Percentiles rank a stretch among this genome's conserved stretches.
Conservation (phyloP, 495 filamentous ascomycete species). For the Trichoderma virens region DNA sequence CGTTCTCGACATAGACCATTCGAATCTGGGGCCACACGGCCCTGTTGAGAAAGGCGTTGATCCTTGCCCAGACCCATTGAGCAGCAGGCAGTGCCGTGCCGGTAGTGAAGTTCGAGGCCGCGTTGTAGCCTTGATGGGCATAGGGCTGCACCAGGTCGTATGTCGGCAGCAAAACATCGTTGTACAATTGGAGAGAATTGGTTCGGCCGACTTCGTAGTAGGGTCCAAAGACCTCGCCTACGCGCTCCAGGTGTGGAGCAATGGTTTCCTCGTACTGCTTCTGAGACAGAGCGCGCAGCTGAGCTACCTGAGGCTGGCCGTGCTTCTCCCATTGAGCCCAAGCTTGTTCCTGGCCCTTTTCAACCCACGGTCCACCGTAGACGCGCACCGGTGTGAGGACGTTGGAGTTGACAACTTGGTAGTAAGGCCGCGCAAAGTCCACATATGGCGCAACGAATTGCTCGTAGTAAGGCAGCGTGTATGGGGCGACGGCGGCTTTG, state of each 20-base stretch:
- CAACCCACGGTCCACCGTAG: slow-evolving; percentile 69
- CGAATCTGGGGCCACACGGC: slow-evolving; percentile 73
- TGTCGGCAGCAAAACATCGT: slow-evolving; percentile 64
- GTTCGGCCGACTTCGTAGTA: slow-evolving; percentile 61
- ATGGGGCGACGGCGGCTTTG: slow-evolving; percentile 60
- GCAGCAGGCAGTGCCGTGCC: slow-evolving; percentile 68
- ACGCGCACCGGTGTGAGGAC: slow-evolving; percentile 59
- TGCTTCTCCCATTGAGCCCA: slow-evolving; percentile 69
- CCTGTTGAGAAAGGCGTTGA: slow-evolving; percentile 58
- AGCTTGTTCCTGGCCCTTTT: slow-evolving; percentile 54
- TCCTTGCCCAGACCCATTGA: slow-evolving; percentile 58
- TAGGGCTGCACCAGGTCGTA: slow-evolving; percentile 68
- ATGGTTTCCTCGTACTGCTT: slow-evolving; percentile 61
- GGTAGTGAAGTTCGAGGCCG: slow-evolving; percentile 56
- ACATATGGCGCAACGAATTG: slow-evolving; percentile 76
- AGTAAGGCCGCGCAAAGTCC: slow-evolving; percentile 67
- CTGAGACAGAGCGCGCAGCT: slow-evolving; percentile 49
- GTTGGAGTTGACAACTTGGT: slow-evolving; percentile 53
- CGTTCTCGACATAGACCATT: slow-evolving; percentile 77
- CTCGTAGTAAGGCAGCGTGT: slow-evolving; percentile 81
- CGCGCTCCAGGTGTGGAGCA: slow-evolving; percentile 64
- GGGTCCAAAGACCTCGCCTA: slow-evolving; percentile 49
- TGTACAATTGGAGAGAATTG: slow-evolving; percentile 57
- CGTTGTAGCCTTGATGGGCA: slow-evolving; percentile 57
- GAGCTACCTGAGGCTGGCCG: slow-evolving; percentile 64